These are phyloP conservation scores for Leishmania lainsoni DNA, from an alignment of 208 protist genomes.

Conservation along the genomic window DNA sequence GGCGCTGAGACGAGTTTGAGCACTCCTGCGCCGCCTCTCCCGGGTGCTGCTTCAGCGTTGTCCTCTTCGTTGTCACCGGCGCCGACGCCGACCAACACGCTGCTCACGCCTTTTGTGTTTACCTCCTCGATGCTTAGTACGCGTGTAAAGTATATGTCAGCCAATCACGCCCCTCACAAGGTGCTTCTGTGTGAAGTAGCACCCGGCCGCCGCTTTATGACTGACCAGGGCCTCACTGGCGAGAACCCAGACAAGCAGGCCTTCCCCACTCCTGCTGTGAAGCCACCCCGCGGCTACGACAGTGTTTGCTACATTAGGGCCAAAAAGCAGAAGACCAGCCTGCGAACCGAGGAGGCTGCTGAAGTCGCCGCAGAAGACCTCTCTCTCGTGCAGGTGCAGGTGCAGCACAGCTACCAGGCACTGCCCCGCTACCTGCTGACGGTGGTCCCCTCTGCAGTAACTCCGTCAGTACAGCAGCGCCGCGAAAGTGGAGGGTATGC, in stretches of 20 bases:
- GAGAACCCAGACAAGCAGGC: slow-evolving; percentile 19
- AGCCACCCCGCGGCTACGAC: slow-evolving; percentile 44
- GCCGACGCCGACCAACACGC: slow-evolving; percentile 16
- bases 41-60: not conserved
- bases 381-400: slow-evolving; percentile 36
- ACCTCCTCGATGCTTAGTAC: slow-evolving; percentile 55
- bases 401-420: slow-evolving; percentile 62
- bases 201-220: slow-evolving; percentile 43
- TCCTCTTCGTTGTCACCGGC: not conserved
- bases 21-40: slow-evolving; percentile 13
- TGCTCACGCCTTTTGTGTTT: slow-evolving; percentile 54
- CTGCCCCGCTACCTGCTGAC: slow-evolving; percentile 74
- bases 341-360: slow-evolving; percentile 12
- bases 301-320: slow-evolving; percentile 39
- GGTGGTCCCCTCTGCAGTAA: slow-evolving; percentile 16
- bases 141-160: slow-evolving; percentile 31
- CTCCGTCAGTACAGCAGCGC: not conserved
- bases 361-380: slow-evolving; percentile 16
- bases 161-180: slow-evolving; percentile 40
- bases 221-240: slow-evolving; percentile 28
- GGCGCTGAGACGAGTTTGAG: slow-evolving; percentile 10
- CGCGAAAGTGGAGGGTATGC: slow-evolving; percentile 1
- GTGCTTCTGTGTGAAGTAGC: slow-evolving; percentile 79
- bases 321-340: slow-evolving; percentile 9
- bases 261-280: slow-evolving; percentile 6